Evolutionary conservation across 2,329 filamentous ascomycete genomes (phyloP), one percentile per base, ranked within the genome.

Genomic region (Trichoderma guizhouense): DNA sequence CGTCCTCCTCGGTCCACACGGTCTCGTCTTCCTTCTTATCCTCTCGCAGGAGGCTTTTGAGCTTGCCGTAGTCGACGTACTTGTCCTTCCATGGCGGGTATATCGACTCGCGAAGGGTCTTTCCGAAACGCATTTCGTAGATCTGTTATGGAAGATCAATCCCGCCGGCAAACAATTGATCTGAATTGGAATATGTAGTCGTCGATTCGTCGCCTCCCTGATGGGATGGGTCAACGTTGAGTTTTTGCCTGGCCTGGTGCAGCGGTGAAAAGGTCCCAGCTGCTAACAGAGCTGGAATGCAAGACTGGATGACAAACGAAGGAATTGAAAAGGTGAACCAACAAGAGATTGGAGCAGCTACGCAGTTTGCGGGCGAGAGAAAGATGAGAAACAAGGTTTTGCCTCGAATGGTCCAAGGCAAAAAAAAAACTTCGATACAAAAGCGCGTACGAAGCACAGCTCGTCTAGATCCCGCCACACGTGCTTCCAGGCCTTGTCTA

Each of bases 11-110:
- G 30, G 95, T 97, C 96, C 96, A 99, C 53, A 89, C 86, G 68
- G 89, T 86, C 26, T 92, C 90, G 63, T 90, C 86, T 30, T 87
- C 86, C 72, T 82, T 81, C 73, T 81, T 84, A 79, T 93, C 90
- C 81, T 98, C 96, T 74, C 93, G 92, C 73, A 99, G 85, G 72
- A 99, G 87, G 78, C 88, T 87, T 87, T 98, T 98, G 75, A 99
- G 90, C 87, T 95, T 97, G 77, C 88, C 85, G 83, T 99, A 99
- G 85, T 98, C 95, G 79, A 99, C 93, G 85, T 99, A 98, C 79
- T 97, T 89, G 80, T 92, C 93, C 82, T 92, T 93, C 95, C 95
- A 99, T 79, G 94, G 94, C 76, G 88, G 84, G 81, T 98, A 96
- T 77, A 93, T 86, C 72, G 93, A 91, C 78, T 90, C 89, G 78